Evolutionary conservation across 306 rosid species (phyloP), one percentile per base, ranked within the genome.

Genomic region (Carpinus fangiana): DNA sequence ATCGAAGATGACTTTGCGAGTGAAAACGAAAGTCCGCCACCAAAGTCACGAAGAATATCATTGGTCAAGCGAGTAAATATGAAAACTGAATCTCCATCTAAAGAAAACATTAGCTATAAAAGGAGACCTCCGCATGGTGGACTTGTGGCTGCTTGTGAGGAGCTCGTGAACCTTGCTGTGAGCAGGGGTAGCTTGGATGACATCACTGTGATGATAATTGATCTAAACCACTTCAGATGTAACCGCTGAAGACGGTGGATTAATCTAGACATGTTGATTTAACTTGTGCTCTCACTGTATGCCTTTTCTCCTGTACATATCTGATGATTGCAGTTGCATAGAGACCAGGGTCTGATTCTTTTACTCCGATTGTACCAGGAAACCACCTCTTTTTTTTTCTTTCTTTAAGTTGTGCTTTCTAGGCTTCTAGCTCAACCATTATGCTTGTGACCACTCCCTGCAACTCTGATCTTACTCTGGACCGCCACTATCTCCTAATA

Each of bases 101-200:
- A 83, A 61, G 86, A 82, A 80, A 85, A 78, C 72, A 76, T 73
- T 61, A 79, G n/a, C 61, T 16, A 57, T 47, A 55, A 64, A 67
- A 83, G 69, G 79, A 84, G 75, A 69, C 69, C 76, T 16, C 43
- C 76, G 20, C 23, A 74, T 26, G 69, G 57, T 68, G 80, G 80
- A 50, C 85, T 90, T 38, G 84, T 81, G 55, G 84, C 85, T 60
- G 94, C 94, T 74, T 88, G 92, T 64, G 81, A 88, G 85, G 94
- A 90, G 84, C 92, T 90, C 38, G 92, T 81, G 46, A 80, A 75
- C 73, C 88, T 90, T 60, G 88, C 92, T 48, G 70, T 79, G 73
- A 79, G 78, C 59, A 88, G 88, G 78, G 94, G 92, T 54, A 83
- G 90, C 62, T 71, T 83, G 73, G 94, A 90, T 80, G 94, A 90